These are phyloP conservation scores for Cyclostephanos invisitatus DNA, from an alignment of 108 stramenopile species.

Conservation along the genomic window DNA sequence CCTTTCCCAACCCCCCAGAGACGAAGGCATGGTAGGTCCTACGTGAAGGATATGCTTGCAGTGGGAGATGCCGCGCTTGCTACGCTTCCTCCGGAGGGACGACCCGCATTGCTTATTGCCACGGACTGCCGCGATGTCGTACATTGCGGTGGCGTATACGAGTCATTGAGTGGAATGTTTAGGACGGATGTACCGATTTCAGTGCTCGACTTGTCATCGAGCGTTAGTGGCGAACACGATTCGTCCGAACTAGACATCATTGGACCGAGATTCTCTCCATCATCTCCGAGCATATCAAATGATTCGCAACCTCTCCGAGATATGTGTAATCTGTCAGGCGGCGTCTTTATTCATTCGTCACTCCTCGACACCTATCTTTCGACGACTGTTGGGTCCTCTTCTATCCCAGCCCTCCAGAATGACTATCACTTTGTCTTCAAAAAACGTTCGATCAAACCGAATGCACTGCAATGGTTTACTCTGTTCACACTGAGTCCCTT, in stretches of 20 bases:
- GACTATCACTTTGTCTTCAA: constrained; percentile 58
- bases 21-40: constrained; percentile 42
- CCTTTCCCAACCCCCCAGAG: constrained; percentile 2
- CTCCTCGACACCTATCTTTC: constrained; percentile 49
- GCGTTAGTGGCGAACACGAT: not conserved
- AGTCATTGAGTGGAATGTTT: constrained; percentile 55
- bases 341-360: constrained; percentile 62
- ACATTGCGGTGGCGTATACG: constrained; percentile 65
- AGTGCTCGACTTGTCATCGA: constrained; percentile 66
- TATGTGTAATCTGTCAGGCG: constrained; percentile 62
- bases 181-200: constrained; percentile 68
- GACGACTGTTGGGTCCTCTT: constrained; percentile 49
- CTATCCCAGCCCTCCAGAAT: constrained; percentile 23
- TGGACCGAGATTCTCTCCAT: constrained; percentile 19
- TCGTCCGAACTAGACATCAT: constrained; percentile 9
- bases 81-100: constrained; percentile 65
- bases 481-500: constrained; percentile 72
- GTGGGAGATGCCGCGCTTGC: constrained; percentile 74
- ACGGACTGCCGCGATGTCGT: constrained; percentile 74
- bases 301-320: constrained; percentile 60
- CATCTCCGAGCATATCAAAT: constrained; percentile 66
- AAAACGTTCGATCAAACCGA: constrained; percentile 62
- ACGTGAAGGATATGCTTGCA: constrained; percentile 67
- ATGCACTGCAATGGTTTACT: constrained; percentile 77
- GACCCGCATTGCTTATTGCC: constrained; percentile 68